A percentile compares a stretch with the other conserved stretches of the same genome.
These are phyloP conservation scores for Symbiodinium pilosum DNA, from an alignment of 73 alveolate genomes.

Conservation along the genomic window DNA sequence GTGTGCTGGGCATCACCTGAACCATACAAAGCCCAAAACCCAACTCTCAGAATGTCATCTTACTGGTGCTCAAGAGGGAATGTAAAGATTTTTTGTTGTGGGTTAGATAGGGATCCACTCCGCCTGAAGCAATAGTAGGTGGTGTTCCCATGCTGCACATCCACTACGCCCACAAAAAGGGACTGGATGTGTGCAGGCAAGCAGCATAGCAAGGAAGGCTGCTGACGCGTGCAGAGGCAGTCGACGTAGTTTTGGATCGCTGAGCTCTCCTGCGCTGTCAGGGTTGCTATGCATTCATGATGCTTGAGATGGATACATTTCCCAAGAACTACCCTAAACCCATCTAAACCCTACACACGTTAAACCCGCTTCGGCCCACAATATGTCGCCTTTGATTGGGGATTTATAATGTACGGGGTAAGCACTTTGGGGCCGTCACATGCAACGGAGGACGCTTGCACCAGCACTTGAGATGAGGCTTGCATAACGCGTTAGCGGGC, in stretches of 20 bases:
- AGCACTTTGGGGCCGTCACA: neutral
- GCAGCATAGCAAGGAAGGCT: slow-evolving; percentile 18
- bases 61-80: neutral
- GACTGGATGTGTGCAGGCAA: neutral
- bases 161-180: neutral
- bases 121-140: neutral
- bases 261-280: neutral
- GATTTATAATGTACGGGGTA: neutral
- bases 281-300: neutral
- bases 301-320: neutral
- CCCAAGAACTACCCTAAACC: neutral
- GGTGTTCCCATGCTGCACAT: neutral
- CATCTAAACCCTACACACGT: no score
- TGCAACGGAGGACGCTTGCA: neutral
- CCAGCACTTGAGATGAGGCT: neutral
- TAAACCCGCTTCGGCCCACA: neutral
- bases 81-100: neutral
- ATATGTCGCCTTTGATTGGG: neutral
- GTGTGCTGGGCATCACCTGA: slow-evolving; percentile 20
- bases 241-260: slow-evolving; percentile 13
- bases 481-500: neutral
- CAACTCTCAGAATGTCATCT: neutral
- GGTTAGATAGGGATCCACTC: neutral
- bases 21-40: neutral
- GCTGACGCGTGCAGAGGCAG: slow-evolving; percentile 25